Evolutionary conservation across 495 filamentous ascomycete species (phyloP).

Genomic region (Tirmania nivea): DNA sequence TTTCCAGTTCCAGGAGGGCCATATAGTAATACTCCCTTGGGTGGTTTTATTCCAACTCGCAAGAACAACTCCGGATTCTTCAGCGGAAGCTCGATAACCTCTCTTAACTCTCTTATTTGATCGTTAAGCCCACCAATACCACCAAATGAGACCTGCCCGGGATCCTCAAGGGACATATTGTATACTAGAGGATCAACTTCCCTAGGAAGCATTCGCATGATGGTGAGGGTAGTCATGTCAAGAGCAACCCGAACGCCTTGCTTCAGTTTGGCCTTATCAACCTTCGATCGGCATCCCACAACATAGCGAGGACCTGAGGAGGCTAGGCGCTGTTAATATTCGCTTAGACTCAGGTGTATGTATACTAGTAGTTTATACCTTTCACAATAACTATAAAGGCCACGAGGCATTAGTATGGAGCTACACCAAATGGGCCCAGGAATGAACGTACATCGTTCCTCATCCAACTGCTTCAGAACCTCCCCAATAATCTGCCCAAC

Average conservation of each 20-base stretch:
- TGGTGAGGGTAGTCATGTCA: constrained; percentile 98
- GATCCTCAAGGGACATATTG: constrained; percentile 99
- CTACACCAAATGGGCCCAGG: background rate
- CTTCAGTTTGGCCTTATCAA: constrained; percentile 89
- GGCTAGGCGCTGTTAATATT: constrained; percentile 34
- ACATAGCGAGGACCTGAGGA: constrained; percentile 96
- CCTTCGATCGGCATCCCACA: constrained; percentile 93
- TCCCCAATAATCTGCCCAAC: constrained; percentile 99
- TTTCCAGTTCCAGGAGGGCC: constrained; percentile 95
- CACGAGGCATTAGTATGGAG: constrained; percentile 4
- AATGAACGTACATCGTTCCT: constrained; percentile 70
- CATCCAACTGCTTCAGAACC: constrained; percentile 94
- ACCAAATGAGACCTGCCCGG: constrained; percentile 93
- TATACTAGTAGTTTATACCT: background rate
- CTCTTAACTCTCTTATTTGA: constrained; percentile 90
- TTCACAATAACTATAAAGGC: background rate
- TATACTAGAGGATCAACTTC: constrained; percentile 98
- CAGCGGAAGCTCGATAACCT: constrained; percentile 92
- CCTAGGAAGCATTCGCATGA: constrained; percentile 98
- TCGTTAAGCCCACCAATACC: constrained; percentile 98
- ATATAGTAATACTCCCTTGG: constrained; percentile 92
- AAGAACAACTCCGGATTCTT: constrained; percentile 98
- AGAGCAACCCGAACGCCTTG: constrained; percentile 95
- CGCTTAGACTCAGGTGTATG: background rate
- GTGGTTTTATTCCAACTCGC: constrained; percentile 94